Evolutionary conservation across 2,329 filamentous ascomycete genomes (phyloP).

Genomic region (Phialophora chinensis): DNA sequence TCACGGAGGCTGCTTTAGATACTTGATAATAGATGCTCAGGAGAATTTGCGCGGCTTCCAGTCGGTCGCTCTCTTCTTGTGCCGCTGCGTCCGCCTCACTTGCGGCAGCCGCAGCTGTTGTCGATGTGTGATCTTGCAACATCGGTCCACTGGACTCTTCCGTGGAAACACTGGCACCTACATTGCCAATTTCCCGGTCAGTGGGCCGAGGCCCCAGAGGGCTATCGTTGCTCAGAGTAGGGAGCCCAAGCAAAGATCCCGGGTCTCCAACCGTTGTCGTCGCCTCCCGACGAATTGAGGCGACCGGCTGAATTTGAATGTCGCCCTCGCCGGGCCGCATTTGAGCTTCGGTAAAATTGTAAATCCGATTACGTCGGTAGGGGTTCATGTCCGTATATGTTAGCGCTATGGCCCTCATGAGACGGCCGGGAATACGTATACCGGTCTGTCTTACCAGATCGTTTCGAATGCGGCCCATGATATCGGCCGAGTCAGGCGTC

Average conservation of each 20-base stretch:
- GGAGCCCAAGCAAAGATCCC: not conserved
- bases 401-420: constrained; percentile 1
- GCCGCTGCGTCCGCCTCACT: not conserved
- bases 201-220: not conserved
- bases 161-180: too few relatives aligned
- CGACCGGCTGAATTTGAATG: constrained; percentile 1
- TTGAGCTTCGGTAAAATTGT: constrained; percentile 8
- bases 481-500: not conserved
- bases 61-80: not conserved
- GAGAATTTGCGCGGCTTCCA: not conserved
- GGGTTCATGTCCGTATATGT: not conserved
- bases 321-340: constrained; percentile 5
- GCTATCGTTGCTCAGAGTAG: not conserved
- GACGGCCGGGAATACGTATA: not conserved
- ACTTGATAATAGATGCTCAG: not conserved
- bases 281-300: not conserved
- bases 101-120: not conserved
- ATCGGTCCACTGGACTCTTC: too few relatives aligned
- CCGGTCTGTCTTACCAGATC: constrained; percentile 4
- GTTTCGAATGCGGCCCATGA: not conserved
- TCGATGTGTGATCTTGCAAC: too few relatives aligned
- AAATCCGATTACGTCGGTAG: not conserved
- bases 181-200: not conserved
- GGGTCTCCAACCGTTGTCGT: too few relatives aligned
- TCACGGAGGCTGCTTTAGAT: not conserved